Evolutionary conservation across 2,329 filamentous ascomycete genomes (phyloP).

Genomic region (Colletotrichum sp.): DNA sequence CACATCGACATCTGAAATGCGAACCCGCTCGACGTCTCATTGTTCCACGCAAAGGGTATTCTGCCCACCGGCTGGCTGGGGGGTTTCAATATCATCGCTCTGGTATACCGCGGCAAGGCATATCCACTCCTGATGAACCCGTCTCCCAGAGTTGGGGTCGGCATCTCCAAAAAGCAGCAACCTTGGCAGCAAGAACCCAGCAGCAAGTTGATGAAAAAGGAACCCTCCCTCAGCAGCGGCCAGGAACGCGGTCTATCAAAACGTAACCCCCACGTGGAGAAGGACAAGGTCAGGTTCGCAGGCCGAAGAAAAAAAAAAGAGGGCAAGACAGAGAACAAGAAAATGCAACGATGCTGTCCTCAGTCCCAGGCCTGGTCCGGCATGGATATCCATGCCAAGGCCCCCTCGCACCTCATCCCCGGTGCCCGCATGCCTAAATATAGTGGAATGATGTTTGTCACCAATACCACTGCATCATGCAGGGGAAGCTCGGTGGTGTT

Average conservation of each 20-base stretch:
- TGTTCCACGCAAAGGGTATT: slow-evolving; percentile 3
- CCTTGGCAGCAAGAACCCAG: not conserved
- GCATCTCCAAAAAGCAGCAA: not conserved
- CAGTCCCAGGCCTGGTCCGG: not conserved
- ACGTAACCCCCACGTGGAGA: slow-evolving; percentile 8
- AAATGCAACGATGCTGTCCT: not conserved
- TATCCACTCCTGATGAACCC: not conserved
- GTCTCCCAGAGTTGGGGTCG: not conserved
- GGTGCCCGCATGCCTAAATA: slow-evolving; percentile 12
- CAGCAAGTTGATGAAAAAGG: not conserved
- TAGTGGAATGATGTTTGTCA: slow-evolving; percentile 14
- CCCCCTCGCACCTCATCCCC: not conserved
- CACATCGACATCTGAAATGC: not conserved
- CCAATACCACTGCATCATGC: slow-evolving; percentile 20
- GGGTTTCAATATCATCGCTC: slow-evolving; percentile 3
- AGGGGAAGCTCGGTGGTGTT: slow-evolving; percentile 9
- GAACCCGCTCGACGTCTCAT: not conserved
- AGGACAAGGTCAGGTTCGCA: not conserved
- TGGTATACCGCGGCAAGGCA: not conserved
- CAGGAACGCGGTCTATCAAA: not conserved
- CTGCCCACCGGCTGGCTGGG: not conserved
- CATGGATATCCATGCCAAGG: slow-evolving; percentile 18
- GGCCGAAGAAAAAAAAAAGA: not conserved
- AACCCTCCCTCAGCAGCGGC: not conserved
- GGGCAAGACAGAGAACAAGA: not conserved